Base-by-base conservation (phyloP, 345 rosid species). In the Boechera stricta region DNA sequence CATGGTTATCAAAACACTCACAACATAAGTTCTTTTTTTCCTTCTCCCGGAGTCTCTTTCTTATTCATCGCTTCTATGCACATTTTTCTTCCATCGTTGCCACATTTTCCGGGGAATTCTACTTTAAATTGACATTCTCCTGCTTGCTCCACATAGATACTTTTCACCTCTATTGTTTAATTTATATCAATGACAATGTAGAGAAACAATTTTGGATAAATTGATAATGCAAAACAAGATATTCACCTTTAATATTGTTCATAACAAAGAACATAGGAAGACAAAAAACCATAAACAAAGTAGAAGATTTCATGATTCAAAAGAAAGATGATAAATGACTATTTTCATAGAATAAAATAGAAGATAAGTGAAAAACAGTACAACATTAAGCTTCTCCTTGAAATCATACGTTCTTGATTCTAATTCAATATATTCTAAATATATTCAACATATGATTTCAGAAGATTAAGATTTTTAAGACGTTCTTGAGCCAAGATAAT, bases 71-170 rank as follows among this genome's bases (percentile, higher is more conserved):
- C 39, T 29, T 55, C 53, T 21, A 55, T 24, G 31, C 78, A 74
- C 18, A 9, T 31, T 11, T 15, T 74, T 48, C 24, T 10, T 56
- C 78, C 78, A 7, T 44, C 49, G 10, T 35, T 35, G 66, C 78
- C 72, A 66, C 78, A 74, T 74, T 57, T 57, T 65, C 78, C 78
- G 12, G 58, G 38, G 15, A 65, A 74, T 26, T 56, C 49, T 15
- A 18, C 57, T 26, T 65, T 16, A 44, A 33, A 4, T 7, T 36
- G 36, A 74, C 78, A 74, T 16, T 42, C 72, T 24, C 18, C 59
- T 52, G 15, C 61, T 61, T 26, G 62, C 12, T 57, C 26, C 38
- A 16, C 44, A 48, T 28, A 15, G 26, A 41, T 24, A 10, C 47
- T 52, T 42, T 66, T 49, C 39, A 35, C 64, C 10, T 56, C 78